phyloP scores from a whole-genome alignment of 257 asterid species.

The Rehmannia glutinosa region DNA sequence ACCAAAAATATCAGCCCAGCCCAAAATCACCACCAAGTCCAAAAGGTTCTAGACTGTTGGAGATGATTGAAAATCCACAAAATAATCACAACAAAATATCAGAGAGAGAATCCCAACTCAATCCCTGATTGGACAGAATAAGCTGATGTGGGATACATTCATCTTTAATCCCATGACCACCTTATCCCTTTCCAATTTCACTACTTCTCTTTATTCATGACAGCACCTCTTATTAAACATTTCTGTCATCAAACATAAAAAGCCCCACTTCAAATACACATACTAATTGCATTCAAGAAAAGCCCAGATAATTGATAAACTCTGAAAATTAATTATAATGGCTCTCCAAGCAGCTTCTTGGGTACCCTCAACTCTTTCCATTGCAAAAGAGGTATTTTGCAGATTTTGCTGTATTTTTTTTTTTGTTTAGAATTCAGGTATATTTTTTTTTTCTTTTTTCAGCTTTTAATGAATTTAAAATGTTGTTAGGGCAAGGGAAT shows the following conservation, averaged over 20 bases:
- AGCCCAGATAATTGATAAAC: neutral
- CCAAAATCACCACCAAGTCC: slow-evolving; percentile 8
- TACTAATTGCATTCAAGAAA: neutral
- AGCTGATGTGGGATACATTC: slow-evolving; percentile 33
- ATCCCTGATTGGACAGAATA: slow-evolving; percentile 41
- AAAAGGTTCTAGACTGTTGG: neutral
- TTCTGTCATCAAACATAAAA: neutral
- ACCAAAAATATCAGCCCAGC: neutral
- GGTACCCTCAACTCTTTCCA: slow-evolving; percentile 44
- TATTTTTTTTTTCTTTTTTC: neutral
- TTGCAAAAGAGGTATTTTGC: slow-evolving; percentile 53
- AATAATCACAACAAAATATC: slow-evolving; percentile 15
- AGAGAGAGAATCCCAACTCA: slow-evolving; percentile 42
- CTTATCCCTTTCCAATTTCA: slow-evolving; percentile 36
- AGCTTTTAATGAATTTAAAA: too few species aligned
- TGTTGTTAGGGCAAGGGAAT: slow-evolving; percentile 41
- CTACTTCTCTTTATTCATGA: neutral
- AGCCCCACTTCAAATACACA: neutral
- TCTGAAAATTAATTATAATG: too few species aligned
- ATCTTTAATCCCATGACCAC: slow-evolving; percentile 19
- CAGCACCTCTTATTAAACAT: neutral
- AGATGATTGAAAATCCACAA: neutral
- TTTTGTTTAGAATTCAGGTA: neutral
- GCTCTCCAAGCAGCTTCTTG: slow-evolving; percentile 72
- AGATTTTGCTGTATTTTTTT: neutral